Evolutionary conservation across 441 rosid species (phyloP), one percentile per base, ranked within the genome.

Genomic region (Pelargonium myrrhifolium): DNA sequence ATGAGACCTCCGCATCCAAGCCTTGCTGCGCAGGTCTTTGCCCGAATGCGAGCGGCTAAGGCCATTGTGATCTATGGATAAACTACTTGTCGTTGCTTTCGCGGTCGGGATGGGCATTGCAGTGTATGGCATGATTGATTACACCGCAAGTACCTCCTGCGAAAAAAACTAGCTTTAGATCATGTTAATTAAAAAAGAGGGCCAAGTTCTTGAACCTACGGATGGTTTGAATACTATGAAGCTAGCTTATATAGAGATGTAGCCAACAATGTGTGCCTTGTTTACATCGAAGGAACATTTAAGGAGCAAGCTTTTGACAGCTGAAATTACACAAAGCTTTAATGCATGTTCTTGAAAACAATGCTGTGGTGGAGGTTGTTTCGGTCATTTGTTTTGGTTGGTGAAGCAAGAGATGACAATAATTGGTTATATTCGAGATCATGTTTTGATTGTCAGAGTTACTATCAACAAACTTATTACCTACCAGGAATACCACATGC

Each of bases 1-100:
- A 64, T 65, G 68, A 6, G 92, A 90, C 75, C 94, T 79, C 20
- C 67, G 76, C 55, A 47, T 47, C 55, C 55, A 12, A 0, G 56
- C 17, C 7, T 12, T 47, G 17, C n/a, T 17, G 18, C 18, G n/a
- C 17, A 49, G 0, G 56, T 49, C 56, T n/a, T 49, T 49, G 7
- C n/a, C 56, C n/a, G 56, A n/a, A 12, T 47, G 53, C 15, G 53
- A 47, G 53, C 53, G 53, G 15, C 17, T 6, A 49, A 31, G 37
- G 5, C 37, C 37, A 31, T 31, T 31, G 37, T 31, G 37, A 0
- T 31, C 37, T 31, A 4, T 31, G 6, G 37, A 31, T 6, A 49
- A 49, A 17, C 17, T 49, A n/a, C 3, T 12, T n/a, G n/a, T 11
- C 3, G 15, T 49, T 0, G 2, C 55, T 47, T 47, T 47, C n/a